A percentile compares a stretch with the other conserved stretches of the same genome.
phyloP scores from a whole-genome alignment of 345 rosid species.

The Acer negundo region DNA sequence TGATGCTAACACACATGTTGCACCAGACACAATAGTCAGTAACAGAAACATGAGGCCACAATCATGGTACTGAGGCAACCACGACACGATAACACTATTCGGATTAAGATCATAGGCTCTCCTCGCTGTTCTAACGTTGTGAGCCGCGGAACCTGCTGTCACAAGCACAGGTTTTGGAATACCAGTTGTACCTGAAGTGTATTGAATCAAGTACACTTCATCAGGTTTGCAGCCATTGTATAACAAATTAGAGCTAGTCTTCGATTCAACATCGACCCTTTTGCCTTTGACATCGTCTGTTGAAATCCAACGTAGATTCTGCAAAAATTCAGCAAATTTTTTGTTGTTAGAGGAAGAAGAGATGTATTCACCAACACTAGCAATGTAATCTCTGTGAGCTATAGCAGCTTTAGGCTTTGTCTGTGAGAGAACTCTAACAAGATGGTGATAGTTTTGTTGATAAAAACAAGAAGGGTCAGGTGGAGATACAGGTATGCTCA shows the following conservation, averaged over 20 bases:
- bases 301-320: conserved; percentile 44
- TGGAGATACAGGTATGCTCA: conserved; percentile 49
- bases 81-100: conserved; percentile 46
- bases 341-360: conserved; percentile 31
- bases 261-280: not conserved
- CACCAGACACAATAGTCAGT: conserved; percentile 51
- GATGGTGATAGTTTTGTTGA: conserved; percentile 39
- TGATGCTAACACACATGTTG: conserved; percentile 55
- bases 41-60: conserved; percentile 66
- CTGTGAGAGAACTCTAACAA: conserved; percentile 52
- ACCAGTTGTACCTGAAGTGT: conserved; percentile 74
- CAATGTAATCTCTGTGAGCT: conserved; percentile 40
- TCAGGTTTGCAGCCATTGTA: conserved; percentile 46
- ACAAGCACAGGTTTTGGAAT: conserved; percentile 63
- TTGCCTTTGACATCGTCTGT: conserved; percentile 34
- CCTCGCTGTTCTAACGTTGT: conserved; percentile 61
- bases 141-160: conserved; percentile 67
- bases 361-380: conserved; percentile 30
- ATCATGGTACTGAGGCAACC: conserved; percentile 74
- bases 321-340: conserved; percentile 37
- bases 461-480: conserved; percentile 40
- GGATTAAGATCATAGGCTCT: conserved; percentile 60
- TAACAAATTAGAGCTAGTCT: not conserved
- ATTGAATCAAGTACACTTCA: conserved; percentile 57
- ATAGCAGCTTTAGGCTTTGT: conserved; percentile 64